Evolutionary conservation across 2,329 filamentous ascomycete species (phyloP).

Genomic region (Coleophoma eucalyptorum): DNA sequence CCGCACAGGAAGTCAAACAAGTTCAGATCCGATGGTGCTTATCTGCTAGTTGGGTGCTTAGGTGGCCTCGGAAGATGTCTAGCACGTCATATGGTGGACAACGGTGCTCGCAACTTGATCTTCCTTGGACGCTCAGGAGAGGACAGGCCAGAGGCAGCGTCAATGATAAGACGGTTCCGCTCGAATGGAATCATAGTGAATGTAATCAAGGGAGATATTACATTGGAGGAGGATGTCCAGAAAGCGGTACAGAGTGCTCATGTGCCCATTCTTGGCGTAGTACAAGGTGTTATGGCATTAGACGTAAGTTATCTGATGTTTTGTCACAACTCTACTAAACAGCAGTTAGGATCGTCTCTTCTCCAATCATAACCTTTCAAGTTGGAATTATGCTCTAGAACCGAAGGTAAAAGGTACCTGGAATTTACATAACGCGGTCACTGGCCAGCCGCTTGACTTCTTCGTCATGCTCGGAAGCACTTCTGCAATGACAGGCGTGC

Average conservation of each 20-base stretch:
- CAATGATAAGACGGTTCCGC: neutral
- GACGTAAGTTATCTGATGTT: neutral
- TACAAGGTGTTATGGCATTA: neutral
- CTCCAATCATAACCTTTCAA: neutral
- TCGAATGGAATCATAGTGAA: neutral
- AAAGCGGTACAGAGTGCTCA: neutral
- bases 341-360: neutral
- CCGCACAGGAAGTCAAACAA: neutral
- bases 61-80: neutral
- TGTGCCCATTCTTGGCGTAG: neutral
- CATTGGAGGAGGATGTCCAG: neutral
- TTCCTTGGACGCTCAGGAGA: neutral
- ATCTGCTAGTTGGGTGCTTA: neutral
- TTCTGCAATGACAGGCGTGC: neutral
- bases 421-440: conserved; percentile 2
- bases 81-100: neutral
- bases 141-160: too few species aligned
- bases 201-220: neutral
- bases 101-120: neutral
- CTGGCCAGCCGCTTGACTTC: conserved; percentile 1
- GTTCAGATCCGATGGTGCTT: neutral
- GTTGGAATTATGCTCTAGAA: neutral
- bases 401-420: conserved; percentile 3
- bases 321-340: neutral
- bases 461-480: conserved; percentile 4